Base-by-base conservation (phyloP, 2,329 filamentous ascomycete genomes). In the Fusarium lyarnte region DNA sequence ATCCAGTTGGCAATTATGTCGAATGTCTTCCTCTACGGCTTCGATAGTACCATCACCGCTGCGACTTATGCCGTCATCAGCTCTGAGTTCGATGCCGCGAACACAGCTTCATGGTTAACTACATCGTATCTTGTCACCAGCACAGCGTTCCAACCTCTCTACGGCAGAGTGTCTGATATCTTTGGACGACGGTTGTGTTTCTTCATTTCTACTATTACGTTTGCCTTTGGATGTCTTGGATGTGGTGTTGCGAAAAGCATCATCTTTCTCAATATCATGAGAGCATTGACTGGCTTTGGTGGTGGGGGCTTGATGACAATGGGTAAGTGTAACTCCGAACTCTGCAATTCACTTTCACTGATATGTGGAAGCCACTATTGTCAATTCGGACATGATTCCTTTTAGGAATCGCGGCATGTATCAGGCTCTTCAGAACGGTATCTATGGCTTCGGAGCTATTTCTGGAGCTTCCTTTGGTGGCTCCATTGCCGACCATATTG, bases 11-110 rank as follows among this genome's bases (percentile, higher is more conserved):
- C 89, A 35, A 89, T 91, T 74, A 89, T 91, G 83, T 85, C 86
- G 46, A 91, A 91, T 68, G 89, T 91, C 11, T 91, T 92, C 65
- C 84, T 92, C 13, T 87, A 87, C 31, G 89, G 88, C 5, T 93
- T 94, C 73, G 92, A 94, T 78, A 88, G 90, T 6, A 94, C 92
- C 1, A 86, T 94, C 62, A 94, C 92, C 78, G 92, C 91, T 0
- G 90, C 92, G 4, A 92, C 90, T 4, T 92, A 94, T 77, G 90
- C 91, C 6, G 89, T 92, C 58, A 93, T 94, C 72, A 92, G 90
- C 49, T 93, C 91, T n/a, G 88, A 93, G 73, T 94, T 94, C 77
- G 85, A 89, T 70, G 88, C 91, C 6, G 90, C 91, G 16, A 93
- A 94, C 76, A 89, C 89, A 16, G 91, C 92, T 3, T 93, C 91